phyloP scores from a whole-genome alignment of 306 rosid genomes.

The Gynostemma pentaphyllum region DNA sequence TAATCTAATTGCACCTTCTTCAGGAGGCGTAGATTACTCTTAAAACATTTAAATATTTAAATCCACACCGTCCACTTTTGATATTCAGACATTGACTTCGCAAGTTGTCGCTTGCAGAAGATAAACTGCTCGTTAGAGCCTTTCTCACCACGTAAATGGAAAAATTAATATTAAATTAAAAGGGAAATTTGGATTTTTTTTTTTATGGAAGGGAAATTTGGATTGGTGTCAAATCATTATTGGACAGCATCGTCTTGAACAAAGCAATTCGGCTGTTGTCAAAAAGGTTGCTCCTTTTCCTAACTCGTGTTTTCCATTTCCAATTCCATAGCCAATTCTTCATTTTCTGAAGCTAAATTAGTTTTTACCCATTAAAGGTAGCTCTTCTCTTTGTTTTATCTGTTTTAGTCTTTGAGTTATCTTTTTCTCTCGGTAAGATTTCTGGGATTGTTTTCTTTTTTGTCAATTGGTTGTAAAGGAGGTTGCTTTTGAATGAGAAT shows the following conservation, averaged over 20 bases:
- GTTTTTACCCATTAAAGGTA: background rate
- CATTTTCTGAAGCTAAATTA: background rate
- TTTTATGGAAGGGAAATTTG: too few relatives aligned
- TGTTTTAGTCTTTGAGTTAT: background rate
- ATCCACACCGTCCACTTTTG: background rate
- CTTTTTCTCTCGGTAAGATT: background rate
- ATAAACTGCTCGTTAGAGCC: background rate
- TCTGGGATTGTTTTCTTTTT: background rate
- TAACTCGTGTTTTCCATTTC: conserved; percentile 18
- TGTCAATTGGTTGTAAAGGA: conserved; percentile 5
- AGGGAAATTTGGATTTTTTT: conserved; percentile 8
- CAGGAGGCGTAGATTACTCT: background rate
- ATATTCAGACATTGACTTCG: background rate
- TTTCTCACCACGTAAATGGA: conserved; percentile 10
- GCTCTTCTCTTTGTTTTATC: conserved; percentile 1
- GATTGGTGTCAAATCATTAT: conserved; percentile 15
- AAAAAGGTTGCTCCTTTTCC: background rate
- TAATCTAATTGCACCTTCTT: background rate
- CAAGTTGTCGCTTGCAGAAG: background rate
- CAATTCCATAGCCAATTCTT: background rate
- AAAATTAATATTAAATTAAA: background rate
- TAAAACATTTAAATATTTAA: background rate
- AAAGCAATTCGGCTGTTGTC: conserved; percentile 16
- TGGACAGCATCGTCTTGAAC: conserved; percentile 15
- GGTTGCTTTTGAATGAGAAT: conserved; percentile 4